Evolutionary conservation across 1,139 yeast species (phyloP), one percentile per base, ranked within the genome.

Genomic region (Candida sanyaensis): DNA sequence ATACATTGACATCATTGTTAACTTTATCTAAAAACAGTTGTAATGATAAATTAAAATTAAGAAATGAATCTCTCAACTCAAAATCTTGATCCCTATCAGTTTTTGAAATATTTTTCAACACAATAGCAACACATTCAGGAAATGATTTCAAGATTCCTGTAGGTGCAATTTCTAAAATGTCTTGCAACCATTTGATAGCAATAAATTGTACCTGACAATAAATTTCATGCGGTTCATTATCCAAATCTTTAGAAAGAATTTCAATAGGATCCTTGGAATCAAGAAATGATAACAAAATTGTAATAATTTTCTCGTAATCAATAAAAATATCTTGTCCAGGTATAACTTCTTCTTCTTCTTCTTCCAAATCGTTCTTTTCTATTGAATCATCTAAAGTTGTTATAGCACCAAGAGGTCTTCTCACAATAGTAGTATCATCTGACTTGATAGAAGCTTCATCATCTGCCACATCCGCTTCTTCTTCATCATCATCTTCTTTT

Each of bases 241-340:
- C 54, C 27, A 69, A 60, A 43, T 72, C 77, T 41, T 63, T 65
- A 23, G 49, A 46, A 6, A 53, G 58, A 9, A 54, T 61, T 26
- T 59, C 62, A 1, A 17, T 17, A 17, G 55, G 47, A n/a, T 51
- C 50, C 9, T 51, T 40, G 13, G 84, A 73, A 52, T 88, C 88
- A 45, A 95, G 72, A 55, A 90, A 90, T 2, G 91, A 82, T 30
- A 93, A 80, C 40, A 93, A 68, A 41, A 92, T 91, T 48, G 84
- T 89, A 43, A 91, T 85, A 42, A 93, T 85, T 57, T 83, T 87
- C 4, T 91, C 83, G 59, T 84, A 90, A 65, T 92, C 95, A 43
- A 93, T 78, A 52, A 81, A 82, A 21, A 91, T 85, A 61, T 93
- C 96, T 62, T 91, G 97, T 0, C 97, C 97, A 13, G 86, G 74